Evolutionary conservation across 371 early-diverging fungal species (phyloP), one percentile per base, ranked within the genome.

Genomic region (Umbelopsis sp.): DNA sequence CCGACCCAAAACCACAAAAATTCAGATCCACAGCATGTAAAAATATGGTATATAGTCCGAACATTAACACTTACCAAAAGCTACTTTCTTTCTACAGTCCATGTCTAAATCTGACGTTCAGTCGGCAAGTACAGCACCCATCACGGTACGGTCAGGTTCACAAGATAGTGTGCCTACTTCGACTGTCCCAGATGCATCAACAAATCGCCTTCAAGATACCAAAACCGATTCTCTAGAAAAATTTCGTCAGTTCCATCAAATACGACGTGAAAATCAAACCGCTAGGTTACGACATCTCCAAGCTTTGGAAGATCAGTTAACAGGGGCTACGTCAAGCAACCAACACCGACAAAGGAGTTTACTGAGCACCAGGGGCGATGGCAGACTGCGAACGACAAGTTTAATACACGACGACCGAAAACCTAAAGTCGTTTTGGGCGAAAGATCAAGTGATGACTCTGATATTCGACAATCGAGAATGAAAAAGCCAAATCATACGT

Each of bases 291-390:
- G 74, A 25, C 79, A 82, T 53, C 62, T 82, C 16, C 76, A 76
- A 65, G 80, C 80, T 65, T 52, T 82, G 44, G 83, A 82, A 53
- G 74, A 75, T 11, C 78, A 78, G 65, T 73, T 80, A 14, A 69
- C 77, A 2, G 77, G 78, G 29, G 77, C 80, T 14, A 66, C 80
- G 10, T 71, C 68, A 22, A 74, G 73, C 74, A 79, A 68, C 18
- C 76, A 77, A 44, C 74, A 74, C 22, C 68, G 80, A 35, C 57
- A 57, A 76, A 72, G 16, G 79, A 78, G n/a, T 29, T 74, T 22
- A 66, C 69, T 14, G 63, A 68, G 4, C 66, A 73, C 16, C 45
- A 72, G 22, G 67, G 69, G 50, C 63, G 72, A 53, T 68, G 72
- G 24, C 45, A 45, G 12, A 38, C 62, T 9, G 44, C 50, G 6